Evolutionary conservation across 768 basidiomycete genomes (phyloP).

Genomic region (Rhodosporidiobolus odoratus): DNA sequence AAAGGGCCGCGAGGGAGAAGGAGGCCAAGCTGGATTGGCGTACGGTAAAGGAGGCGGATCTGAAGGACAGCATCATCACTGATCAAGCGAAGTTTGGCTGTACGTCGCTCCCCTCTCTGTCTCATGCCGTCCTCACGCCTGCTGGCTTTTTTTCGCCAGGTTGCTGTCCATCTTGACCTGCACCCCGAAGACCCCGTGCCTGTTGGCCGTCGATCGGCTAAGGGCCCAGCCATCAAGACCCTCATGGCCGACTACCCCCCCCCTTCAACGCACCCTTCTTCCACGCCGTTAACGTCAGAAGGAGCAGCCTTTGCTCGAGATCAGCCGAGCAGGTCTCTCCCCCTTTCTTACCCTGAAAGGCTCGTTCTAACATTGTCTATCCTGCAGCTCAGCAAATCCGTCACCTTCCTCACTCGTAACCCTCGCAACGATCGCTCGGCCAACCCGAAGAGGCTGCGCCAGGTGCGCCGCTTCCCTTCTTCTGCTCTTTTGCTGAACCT

Average conservation of each 20-base stretch:
- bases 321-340: slow-evolving; percentile 52
- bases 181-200: slow-evolving; percentile 63
- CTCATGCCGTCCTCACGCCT: background rate
- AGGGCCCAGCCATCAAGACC: slow-evolving; percentile 52
- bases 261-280: slow-evolving; percentile 17
- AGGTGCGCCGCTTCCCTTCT: background rate
- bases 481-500: background rate
- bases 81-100: slow-evolving; percentile 73
- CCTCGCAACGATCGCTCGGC: slow-evolving; percentile 1
- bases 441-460: slow-evolving; percentile 7
- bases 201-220: slow-evolving; percentile 55
- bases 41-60: slow-evolving; percentile 43
- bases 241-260: slow-evolving; percentile 55
- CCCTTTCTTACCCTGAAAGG: background rate
- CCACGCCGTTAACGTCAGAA: slow-evolving; percentile 46
- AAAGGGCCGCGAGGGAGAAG: slow-evolving; percentile 56
- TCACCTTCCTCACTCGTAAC: slow-evolving; percentile 1
- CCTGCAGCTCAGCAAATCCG: slow-evolving; percentile 48
- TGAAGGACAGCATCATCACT: slow-evolving; percentile 52
- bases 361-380: slow-evolving; percentile 50
- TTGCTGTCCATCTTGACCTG: slow-evolving; percentile 60
- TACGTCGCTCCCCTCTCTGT: slow-evolving; percentile 52
- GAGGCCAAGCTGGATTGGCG: slow-evolving; percentile 53
- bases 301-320: slow-evolving; percentile 68
- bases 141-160: background rate